phyloP scores from a whole-genome alignment of 192 early-diverging fungal species.

The Chytriomyces confervae region DNA sequence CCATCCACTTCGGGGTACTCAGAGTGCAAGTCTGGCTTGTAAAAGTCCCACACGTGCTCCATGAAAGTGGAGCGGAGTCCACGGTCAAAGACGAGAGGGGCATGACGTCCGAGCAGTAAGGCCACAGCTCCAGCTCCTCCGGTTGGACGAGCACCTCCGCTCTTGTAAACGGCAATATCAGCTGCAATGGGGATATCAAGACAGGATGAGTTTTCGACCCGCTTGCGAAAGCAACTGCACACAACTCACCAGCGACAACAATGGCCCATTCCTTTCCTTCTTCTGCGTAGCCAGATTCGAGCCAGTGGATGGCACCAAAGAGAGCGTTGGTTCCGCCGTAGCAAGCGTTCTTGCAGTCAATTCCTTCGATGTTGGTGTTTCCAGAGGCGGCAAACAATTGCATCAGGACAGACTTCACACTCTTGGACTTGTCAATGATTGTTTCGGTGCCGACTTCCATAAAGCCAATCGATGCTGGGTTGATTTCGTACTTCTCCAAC shows the following conservation, averaged over 20 bases:
- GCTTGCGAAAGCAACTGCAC: slow-evolving; percentile 61
- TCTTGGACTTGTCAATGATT: slow-evolving; percentile 99
- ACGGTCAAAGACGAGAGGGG: slow-evolving; percentile 90
- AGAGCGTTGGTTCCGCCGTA: slow-evolving; percentile 97
- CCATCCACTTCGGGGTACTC: slow-evolving; percentile 99
- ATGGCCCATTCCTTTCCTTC: slow-evolving; percentile 72
- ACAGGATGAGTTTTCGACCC: background rate
- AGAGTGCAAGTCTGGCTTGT: slow-evolving; percentile 97
- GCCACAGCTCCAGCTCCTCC: slow-evolving; percentile 92
- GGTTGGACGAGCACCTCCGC: slow-evolving; percentile 89
- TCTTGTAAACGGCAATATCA: slow-evolving; percentile 96
- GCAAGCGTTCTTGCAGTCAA: slow-evolving; percentile 99
- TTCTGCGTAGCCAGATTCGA: slow-evolving; percentile 93
- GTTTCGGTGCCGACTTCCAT: slow-evolving; percentile 99
- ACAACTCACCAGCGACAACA: slow-evolving; percentile 35
- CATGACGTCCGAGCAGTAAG: slow-evolving; percentile 90
- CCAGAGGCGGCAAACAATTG: slow-evolving; percentile 87
- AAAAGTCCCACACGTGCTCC: slow-evolving; percentile 98
- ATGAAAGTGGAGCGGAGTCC: slow-evolving; percentile 90
- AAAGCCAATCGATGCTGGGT: slow-evolving; percentile 84
- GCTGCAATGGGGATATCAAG: slow-evolving; percentile 58
- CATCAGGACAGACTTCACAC: slow-evolving; percentile 97
- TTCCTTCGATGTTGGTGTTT: slow-evolving; percentile 94
- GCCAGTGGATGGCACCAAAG: slow-evolving; percentile 97
- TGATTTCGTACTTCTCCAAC: slow-evolving; percentile 91